phyloP scores from a whole-genome alignment of 208 protist genomes.

The Wallacemonas rigidus region DNA sequence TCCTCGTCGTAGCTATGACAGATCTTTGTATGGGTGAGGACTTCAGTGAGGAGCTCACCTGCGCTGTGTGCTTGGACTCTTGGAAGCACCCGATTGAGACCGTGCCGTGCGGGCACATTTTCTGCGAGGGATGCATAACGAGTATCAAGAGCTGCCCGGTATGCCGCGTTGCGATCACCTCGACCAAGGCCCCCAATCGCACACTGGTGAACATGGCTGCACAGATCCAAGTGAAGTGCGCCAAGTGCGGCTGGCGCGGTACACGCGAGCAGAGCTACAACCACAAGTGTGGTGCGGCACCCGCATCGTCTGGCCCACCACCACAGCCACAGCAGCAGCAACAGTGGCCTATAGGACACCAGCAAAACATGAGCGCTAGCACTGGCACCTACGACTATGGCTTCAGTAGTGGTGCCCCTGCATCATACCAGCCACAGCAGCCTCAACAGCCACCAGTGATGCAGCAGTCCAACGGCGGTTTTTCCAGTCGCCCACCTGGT shows the following conservation, averaged over 20 bases:
- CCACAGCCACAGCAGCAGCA: not conserved
- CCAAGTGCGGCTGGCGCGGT: constrained; percentile 23
- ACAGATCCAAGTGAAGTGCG: constrained; percentile 20
- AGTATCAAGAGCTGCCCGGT: constrained; percentile 18
- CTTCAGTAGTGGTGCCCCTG: constrained; percentile 11
- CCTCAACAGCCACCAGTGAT: not conserved
- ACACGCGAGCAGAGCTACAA: constrained; percentile 15
- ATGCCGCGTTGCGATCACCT: constrained; percentile 7
- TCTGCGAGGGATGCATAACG: constrained; percentile 22
- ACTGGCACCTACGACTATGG: not conserved
- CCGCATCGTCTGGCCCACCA: not conserved
- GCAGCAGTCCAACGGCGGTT: not conserved
- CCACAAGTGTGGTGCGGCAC: constrained; percentile 19
- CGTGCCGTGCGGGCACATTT: constrained; percentile 45
- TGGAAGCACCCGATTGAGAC: constrained; percentile 65
- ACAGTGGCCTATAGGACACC: constrained; percentile 1
- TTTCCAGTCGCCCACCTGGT: not conserved
- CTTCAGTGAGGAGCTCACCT: constrained; percentile 73
- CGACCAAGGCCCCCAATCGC: constrained; percentile 22
- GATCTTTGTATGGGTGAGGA: constrained; percentile 42
- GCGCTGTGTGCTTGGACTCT: constrained; percentile 72
- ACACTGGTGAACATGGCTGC: constrained; percentile 21
- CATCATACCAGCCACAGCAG: constrained; percentile 22
- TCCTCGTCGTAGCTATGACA: constrained; percentile 19
- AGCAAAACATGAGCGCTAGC: not conserved